These are phyloP conservation scores for Pseudophaeomoniella oleicola DNA, from an alignment of 2,329 filamentous ascomycete genomes.

Conservation along the genomic window DNA sequence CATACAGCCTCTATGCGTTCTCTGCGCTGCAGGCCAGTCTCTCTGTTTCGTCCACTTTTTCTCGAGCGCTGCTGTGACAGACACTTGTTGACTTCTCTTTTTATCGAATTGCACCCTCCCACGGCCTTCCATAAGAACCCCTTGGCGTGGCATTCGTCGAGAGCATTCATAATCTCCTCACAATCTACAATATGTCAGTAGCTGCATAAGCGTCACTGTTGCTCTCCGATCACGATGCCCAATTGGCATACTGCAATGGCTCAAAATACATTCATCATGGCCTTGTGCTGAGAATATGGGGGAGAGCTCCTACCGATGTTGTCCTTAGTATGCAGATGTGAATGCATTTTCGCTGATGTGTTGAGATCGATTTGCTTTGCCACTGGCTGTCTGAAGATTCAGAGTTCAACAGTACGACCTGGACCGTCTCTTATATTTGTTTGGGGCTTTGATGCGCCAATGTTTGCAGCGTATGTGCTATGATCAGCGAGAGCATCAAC, in stretches of 20 bases:
- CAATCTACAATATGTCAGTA: conserved; percentile 48
- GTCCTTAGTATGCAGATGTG: conserved; percentile 85
- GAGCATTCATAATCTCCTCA: conserved; percentile 81
- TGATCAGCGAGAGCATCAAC: too few species aligned
- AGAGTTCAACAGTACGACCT: not conserved
- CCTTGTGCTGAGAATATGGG: not conserved
- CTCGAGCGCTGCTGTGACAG: conserved; percentile 67
- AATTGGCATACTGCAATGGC: not conserved
- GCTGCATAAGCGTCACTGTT: not conserved
- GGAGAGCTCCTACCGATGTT: conserved; percentile 54
- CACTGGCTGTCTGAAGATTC: not conserved
- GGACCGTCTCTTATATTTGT: too few species aligned
- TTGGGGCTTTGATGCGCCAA: too few species aligned
- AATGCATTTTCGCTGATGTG: conserved; percentile 69
- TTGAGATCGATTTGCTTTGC: too few species aligned
- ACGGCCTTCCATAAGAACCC: conserved; percentile 87
- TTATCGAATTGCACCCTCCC: conserved; percentile 80
- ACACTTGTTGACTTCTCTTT: conserved; percentile 72
- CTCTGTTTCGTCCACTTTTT: conserved; percentile 62
- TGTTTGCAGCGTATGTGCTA: too few species aligned
- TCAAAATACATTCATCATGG: not conserved
- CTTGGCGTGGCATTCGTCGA: conserved; percentile 86
- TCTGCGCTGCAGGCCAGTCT: conserved; percentile 53
- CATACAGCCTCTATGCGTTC: conserved; percentile 62
- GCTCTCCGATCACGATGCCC: not conserved